Evolutionary conservation across 1,284 basidiomycete species (phyloP).

Genomic region (Rhodotorula mucilaginosa): DNA sequence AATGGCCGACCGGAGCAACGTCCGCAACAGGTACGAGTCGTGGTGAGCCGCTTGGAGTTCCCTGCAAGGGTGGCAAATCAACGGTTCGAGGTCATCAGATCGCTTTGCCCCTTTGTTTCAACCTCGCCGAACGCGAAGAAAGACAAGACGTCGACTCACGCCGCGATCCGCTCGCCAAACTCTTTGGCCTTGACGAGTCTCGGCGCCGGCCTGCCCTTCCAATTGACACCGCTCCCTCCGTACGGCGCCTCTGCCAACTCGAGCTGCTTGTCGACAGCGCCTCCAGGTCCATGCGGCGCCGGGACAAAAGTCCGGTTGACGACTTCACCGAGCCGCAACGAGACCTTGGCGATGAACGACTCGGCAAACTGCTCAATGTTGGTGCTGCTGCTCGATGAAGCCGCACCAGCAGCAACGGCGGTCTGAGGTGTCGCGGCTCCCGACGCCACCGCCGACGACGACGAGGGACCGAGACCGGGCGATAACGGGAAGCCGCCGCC

Average conservation of each 20-base stretch:
- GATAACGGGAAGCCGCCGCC: not conserved
- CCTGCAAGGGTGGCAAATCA: slow-evolving; percentile 7
- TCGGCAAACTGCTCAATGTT: slow-evolving; percentile 39
- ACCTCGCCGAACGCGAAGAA: not conserved
- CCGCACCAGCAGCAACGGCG: not conserved
- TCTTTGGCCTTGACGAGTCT: slow-evolving; percentile 32
- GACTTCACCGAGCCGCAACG: slow-evolving; percentile 39
- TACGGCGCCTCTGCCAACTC: slow-evolving; percentile 16
- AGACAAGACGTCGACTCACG: slow-evolving; percentile 18
- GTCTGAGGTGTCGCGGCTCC: slow-evolving; percentile 11
- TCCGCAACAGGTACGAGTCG: slow-evolving; percentile 44
- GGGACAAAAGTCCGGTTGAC: slow-evolving; percentile 43
- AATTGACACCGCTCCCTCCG: slow-evolving; percentile 5
- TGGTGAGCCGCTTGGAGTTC: slow-evolving; percentile 40
- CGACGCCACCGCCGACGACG: not conserved
- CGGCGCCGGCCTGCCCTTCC: slow-evolving; percentile 36
- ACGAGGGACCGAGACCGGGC: too few species aligned
- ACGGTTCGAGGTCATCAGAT: not conserved
- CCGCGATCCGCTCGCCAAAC: slow-evolving; percentile 37
- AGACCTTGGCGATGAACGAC: slow-evolving; percentile 43
- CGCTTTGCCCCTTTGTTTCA: too few species aligned
- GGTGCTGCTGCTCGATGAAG: not conserved
- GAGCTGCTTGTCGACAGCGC: slow-evolving; percentile 12
- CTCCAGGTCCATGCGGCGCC: slow-evolving; percentile 10
- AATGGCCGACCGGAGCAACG: slow-evolving; percentile 43